Evolutionary conservation across 495 filamentous ascomycete species (phyloP).

Genomic region (Podospora pseudopauciseta): DNA sequence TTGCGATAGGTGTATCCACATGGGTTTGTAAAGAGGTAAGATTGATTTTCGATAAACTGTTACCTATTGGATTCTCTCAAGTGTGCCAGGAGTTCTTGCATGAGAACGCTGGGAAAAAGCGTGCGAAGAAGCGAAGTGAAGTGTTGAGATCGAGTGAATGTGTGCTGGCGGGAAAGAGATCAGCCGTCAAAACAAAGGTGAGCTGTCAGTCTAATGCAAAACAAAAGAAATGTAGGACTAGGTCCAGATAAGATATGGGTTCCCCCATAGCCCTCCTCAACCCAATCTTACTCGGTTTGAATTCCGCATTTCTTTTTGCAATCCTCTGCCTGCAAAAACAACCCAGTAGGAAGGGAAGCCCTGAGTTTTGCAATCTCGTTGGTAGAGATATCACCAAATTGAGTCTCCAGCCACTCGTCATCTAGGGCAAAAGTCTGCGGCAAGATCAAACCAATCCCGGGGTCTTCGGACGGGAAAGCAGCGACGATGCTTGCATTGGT

Average conservation of each 20-base stretch:
- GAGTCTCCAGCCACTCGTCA: conserved; percentile 35
- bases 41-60: too few relatives aligned
- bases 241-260: neutral
- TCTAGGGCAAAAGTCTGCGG: conserved; percentile 35
- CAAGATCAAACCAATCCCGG: conserved; percentile 33
- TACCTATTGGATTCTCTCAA: too few relatives aligned
- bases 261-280: neutral
- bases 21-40: too few relatives aligned
- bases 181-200: too few relatives aligned
- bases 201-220: neutral
- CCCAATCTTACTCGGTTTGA: neutral
- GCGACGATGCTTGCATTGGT: conserved; percentile 40
- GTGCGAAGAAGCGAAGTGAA: too few relatives aligned
- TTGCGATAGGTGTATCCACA: too few relatives aligned
- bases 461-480: conserved; percentile 41
- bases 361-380: conserved; percentile 37
- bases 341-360: conserved; percentile 29
- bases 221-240: neutral
- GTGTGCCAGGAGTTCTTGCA: too few relatives aligned
- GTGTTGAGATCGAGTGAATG: too few relatives aligned
- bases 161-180: too few relatives aligned
- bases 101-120: too few relatives aligned
- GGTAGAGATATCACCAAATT: conserved; percentile 30
- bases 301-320: conserved; percentile 5
- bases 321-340: conserved; percentile 23